Evolutionary conservation across 2,329 filamentous ascomycete species (phyloP).

Genomic region (Zopfia rhizophila): DNA sequence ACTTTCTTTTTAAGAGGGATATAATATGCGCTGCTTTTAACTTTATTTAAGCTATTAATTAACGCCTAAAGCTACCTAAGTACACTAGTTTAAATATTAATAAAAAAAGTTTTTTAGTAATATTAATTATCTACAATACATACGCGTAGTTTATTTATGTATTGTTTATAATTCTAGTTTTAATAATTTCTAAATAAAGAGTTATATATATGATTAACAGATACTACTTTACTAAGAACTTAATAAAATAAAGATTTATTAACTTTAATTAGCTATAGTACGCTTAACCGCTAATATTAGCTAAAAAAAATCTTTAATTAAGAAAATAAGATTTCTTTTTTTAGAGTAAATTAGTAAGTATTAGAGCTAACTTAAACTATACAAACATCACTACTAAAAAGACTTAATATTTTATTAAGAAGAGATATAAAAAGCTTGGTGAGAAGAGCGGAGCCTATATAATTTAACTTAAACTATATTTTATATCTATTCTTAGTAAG

Average conservation of each 20-base stretch:
- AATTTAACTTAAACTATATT: constrained; percentile 58
- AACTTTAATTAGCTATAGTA: constrained; percentile 60
- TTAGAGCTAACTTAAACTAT: constrained; percentile 49
- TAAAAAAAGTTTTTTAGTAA: constrained; percentile 7
- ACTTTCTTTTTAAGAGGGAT: too few relatives aligned
- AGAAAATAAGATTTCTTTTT: constrained; percentile 45
- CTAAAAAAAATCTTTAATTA: constrained; percentile 33
- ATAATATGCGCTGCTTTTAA: constrained; percentile 52
- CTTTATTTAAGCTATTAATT: constrained; percentile 29
- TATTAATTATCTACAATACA: too few relatives aligned
- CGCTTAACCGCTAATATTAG: constrained; percentile 10
- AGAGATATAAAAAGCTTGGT: constrained; percentile 53
- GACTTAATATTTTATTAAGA: constrained; percentile 50
- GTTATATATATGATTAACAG: constrained; percentile 52
- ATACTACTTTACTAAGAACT: constrained; percentile 51
- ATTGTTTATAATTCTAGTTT: constrained; percentile 55
- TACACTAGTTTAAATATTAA: constrained; percentile 31
- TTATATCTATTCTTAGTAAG: constrained; percentile 58
- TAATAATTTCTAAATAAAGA: constrained; percentile 58
- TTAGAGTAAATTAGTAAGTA: constrained; percentile 34
- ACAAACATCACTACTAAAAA: constrained; percentile 50
- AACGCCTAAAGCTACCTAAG: constrained; percentile 50
- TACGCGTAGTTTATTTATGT: too few relatives aligned
- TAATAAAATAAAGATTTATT: constrained; percentile 57
- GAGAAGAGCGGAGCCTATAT: constrained; percentile 58